phyloP scores from a whole-genome alignment of 225 moss, liverwort and hornwort species.

The Climacium dendroides region DNA sequence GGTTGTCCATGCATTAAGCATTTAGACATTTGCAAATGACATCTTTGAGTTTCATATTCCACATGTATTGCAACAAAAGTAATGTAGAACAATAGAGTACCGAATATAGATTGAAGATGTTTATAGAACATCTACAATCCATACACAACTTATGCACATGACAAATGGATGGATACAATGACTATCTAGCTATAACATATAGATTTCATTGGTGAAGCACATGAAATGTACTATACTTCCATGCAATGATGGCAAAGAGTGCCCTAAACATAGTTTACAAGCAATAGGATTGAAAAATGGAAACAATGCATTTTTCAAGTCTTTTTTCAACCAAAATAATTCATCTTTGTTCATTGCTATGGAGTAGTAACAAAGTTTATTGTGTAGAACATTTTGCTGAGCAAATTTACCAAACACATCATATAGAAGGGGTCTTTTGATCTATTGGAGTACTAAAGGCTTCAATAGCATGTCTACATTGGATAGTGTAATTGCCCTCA shows the following conservation, averaged over 20 bases:
- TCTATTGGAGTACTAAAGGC: not conserved
- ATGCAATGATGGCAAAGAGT: accelerated
- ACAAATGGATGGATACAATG: not conserved
- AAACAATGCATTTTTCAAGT: not conserved
- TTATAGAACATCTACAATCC: not conserved
- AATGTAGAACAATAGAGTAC: accelerated
- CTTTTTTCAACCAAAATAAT: not conserved
- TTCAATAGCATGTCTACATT: not conserved
- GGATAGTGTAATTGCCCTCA: not conserved
- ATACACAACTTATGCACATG: accelerated
- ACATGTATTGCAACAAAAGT: too few relatives aligned
- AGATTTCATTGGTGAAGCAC: accelerated
- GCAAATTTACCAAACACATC: not conserved
- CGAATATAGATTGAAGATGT: not conserved
- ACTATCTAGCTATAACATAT: not conserved
- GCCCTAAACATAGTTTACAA: accelerated
- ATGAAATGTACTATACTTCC: accelerated
- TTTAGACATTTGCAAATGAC: not conserved
- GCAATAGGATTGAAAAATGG: not conserved
- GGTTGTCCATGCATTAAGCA: not conserved
- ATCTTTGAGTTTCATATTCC: accelerated
- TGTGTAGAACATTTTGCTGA: accelerated
- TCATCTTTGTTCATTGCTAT: not conserved
- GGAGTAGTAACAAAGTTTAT: too few relatives aligned
- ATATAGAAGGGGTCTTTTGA: not conserved